Percentiles rank a stretch among this genome's conserved stretches.
phyloP scores from a whole-genome alignment of 345 rosid species.

The Hypericum perforatum region DNA sequence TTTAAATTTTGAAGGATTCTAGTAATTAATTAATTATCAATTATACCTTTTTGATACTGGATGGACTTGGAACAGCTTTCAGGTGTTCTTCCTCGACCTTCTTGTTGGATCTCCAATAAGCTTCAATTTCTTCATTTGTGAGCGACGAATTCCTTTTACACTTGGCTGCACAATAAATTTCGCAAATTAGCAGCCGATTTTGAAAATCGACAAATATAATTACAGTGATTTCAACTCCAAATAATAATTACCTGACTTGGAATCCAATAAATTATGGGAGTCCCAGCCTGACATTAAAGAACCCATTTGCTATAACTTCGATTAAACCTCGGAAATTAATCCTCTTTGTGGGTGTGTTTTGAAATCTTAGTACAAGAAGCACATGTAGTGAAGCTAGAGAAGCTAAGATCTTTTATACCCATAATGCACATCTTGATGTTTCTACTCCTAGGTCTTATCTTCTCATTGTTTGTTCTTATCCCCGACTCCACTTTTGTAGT shows the following conservation, averaged over 20 bases:
- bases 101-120: slow-evolving; percentile 66
- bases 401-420: neutral
- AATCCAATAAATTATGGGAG: slow-evolving; percentile 36
- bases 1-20: neutral
- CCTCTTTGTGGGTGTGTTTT: neutral
- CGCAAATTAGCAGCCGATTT: neutral
- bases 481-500: neutral
- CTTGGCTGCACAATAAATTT: slow-evolving; percentile 27
- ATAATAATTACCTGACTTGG: slow-evolving; percentile 35
- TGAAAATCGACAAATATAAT: neutral
- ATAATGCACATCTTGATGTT: neutral
- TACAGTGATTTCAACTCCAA: neutral
- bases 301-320: slow-evolving; percentile 44
- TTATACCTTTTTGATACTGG: slow-evolving; percentile 8
- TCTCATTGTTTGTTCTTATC: slow-evolving; percentile 22
- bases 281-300: slow-evolving; percentile 98
- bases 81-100: slow-evolving; percentile 50
- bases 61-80: slow-evolving; percentile 27
- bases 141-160: slow-evolving; percentile 49
- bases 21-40: neutral
- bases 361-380: neutral
- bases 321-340: too few relatives aligned
- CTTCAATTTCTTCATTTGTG: slow-evolving; percentile 63
- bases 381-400: too few relatives aligned
- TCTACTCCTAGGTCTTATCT: neutral